Percentiles rank a stretch among this genome's conserved stretches.
These are phyloP conservation scores for Candida gigantensis DNA, from an alignment of 1,139 yeast species.

Conservation along the genomic window DNA sequence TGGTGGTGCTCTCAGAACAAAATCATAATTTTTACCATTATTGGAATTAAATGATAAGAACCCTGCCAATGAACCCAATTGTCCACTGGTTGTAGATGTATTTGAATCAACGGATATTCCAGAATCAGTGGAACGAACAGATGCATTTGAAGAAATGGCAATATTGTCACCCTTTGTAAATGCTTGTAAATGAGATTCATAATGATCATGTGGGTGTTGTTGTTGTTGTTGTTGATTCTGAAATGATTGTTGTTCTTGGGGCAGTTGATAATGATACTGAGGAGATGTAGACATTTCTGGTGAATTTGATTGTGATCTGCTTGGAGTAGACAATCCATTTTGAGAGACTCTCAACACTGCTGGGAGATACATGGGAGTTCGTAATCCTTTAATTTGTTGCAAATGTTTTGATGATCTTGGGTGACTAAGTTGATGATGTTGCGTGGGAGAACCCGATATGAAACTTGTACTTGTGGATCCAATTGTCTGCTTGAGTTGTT, in stretches of 20 bases:
- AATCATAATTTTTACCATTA: conserved; percentile 26
- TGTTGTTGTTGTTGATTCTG: conserved; percentile 3
- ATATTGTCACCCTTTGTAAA: conserved; percentile 10
- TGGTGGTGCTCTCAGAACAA: conserved; percentile 47
- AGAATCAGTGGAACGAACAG: conserved; percentile 40
- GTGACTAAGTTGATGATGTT: conserved; percentile 10
- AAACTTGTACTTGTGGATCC: too few relatives aligned
- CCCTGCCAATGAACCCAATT: conserved; percentile 6
- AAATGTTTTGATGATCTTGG: conserved; percentile 23
- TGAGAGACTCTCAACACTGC: conserved; percentile 72
- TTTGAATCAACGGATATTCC: conserved; percentile 32
- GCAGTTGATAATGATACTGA: conserved; percentile 1
- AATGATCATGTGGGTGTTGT: conserved; percentile 11
- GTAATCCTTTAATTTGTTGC: conserved; percentile 67
- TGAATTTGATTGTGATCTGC: conserved; percentile 16
- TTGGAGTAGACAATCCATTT: conserved; percentile 14
- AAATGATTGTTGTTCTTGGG: conserved; percentile 6
- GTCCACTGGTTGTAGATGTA: conserved; percentile 18
- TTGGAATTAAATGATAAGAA: conserved; percentile 9
- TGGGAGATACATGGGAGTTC: conserved; percentile 85
- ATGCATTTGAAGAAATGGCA: conserved; percentile 23
- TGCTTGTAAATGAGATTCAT: conserved; percentile 14
- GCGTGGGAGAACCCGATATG: conserved; percentile 10
- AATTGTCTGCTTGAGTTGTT: conserved; percentile 2
- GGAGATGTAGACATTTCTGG: conserved; percentile 68